phyloP scores from a whole-genome alignment of 345 rosid genomes.

The Erucastrum elatum region DNA sequence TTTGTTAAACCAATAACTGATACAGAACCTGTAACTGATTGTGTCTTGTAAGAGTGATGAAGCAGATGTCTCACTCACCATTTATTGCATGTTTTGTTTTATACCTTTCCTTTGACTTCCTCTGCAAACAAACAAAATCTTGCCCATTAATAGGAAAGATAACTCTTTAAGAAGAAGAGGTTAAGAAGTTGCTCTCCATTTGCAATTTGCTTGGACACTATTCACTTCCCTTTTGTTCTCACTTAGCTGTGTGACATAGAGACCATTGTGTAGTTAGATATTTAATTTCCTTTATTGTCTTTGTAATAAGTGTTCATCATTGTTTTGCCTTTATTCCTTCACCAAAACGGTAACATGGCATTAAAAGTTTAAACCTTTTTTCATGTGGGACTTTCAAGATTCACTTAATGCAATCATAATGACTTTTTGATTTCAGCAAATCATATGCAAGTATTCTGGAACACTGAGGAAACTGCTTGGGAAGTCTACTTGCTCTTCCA shows the following conservation, averaged over 20 bases:
- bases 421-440: slow-evolving; percentile 51
- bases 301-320: slow-evolving; percentile 35
- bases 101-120: slow-evolving; percentile 39
- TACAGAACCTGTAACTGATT: slow-evolving; percentile 17
- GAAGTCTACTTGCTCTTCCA: slow-evolving; percentile 46
- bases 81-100: slow-evolving; percentile 38
- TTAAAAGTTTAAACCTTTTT: slow-evolving; percentile 17
- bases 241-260: slow-evolving; percentile 23
- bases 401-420: slow-evolving; percentile 10
- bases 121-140: slow-evolving; percentile 25
- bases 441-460: slow-evolving; percentile 61
- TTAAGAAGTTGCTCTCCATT: slow-evolving; percentile 39
- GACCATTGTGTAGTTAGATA: slow-evolving; percentile 24
- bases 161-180: slow-evolving; percentile 11
- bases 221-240: slow-evolving; percentile 33
- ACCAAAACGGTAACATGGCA: slow-evolving; percentile 17
- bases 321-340: slow-evolving; percentile 23
- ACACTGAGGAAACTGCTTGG: slow-evolving; percentile 64
- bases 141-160: slow-evolving; percentile 17
- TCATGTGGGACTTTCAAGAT: slow-evolving; percentile 18
- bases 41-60: slow-evolving; percentile 4
- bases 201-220: slow-evolving; percentile 34
- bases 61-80: slow-evolving; percentile 34
- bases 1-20: neutral
- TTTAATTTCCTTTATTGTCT: slow-evolving; percentile 19